These are phyloP conservation scores for Thalassiosira pacifica DNA, from an alignment of 352 stramenopile genomes.

Conservation along the genomic window DNA sequence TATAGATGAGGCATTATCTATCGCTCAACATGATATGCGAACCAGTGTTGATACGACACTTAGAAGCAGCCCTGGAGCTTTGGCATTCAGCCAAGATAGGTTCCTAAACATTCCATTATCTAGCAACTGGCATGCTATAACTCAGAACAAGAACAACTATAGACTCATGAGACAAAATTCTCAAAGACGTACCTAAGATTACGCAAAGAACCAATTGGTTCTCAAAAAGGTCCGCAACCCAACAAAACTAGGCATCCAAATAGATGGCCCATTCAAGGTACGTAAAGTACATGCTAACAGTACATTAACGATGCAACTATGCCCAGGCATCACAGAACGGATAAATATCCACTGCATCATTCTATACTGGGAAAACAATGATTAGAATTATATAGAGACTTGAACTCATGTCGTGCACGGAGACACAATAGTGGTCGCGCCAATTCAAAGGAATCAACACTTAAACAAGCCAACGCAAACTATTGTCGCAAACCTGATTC, in stretches of 20 bases:
- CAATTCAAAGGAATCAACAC: too few relatives aligned
- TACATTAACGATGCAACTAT: conserved; percentile 39
- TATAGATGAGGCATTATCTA: conserved; percentile 54
- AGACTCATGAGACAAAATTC: conserved; percentile 19
- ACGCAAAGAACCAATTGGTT: conserved; percentile 32
- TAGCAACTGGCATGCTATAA: conserved; percentile 51
- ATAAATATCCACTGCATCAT: conserved; percentile 50
- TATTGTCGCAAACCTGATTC: too few relatives aligned
- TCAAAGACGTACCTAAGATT: conserved; percentile 29
- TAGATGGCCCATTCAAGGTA: conserved; percentile 45
- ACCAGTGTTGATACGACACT: conserved; percentile 39
- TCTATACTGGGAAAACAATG: neutral
- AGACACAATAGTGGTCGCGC: too few relatives aligned
- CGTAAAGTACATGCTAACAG: conserved; percentile 40
- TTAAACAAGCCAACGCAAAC: too few relatives aligned
- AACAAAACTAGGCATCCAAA: conserved; percentile 28
- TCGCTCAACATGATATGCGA: conserved; percentile 49
- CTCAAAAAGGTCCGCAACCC: conserved; percentile 12
- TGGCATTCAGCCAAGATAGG: conserved; percentile 69
- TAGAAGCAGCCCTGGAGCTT: conserved; percentile 44
- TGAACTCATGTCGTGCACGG: neutral
- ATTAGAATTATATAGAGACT: conserved; percentile 4
- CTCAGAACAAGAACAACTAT: conserved; percentile 43
- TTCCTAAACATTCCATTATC: conserved; percentile 56
- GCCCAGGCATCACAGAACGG: conserved; percentile 15